phyloP scores from a whole-genome alignment of 2,329 filamentous ascomycete genomes.

The Stagonosporopsis vannaccii region DNA sequence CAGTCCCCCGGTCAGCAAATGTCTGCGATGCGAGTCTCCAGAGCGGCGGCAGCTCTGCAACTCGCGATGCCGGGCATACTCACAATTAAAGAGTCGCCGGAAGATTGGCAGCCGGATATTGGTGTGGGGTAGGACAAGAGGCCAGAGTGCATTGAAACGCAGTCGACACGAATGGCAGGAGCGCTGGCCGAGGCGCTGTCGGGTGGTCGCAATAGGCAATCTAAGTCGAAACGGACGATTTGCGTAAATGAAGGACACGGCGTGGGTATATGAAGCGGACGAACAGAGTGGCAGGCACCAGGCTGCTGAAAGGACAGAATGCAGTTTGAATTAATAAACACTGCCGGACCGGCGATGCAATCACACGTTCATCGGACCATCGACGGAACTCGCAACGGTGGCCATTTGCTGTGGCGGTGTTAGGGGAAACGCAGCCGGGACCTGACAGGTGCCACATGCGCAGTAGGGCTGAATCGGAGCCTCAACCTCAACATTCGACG shows the following conservation, averaged over 20 bases:
- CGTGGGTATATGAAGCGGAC: conserved; percentile 14
- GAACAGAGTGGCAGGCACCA: conserved; percentile 18
- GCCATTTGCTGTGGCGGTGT: conserved; percentile 38
- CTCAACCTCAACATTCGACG: conserved; percentile 17
- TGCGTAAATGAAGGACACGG: conserved; percentile 34
- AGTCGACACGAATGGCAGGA: conserved; percentile 29
- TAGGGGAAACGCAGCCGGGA: conserved; percentile 16
- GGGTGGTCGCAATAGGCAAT: conserved; percentile 30
- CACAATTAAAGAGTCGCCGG: conserved; percentile 21
- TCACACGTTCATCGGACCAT: conserved; percentile 46
- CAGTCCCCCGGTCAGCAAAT: conserved; percentile 44
- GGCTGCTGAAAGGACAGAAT: conserved; percentile 20
- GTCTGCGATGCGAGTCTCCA: conserved; percentile 35
- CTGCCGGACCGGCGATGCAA: conserved; percentile 30
- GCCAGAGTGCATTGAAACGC: conserved; percentile 47
- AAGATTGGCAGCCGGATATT: conserved; percentile 24
- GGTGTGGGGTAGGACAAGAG: conserved; percentile 43
- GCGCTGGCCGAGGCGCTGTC: conserved; percentile 31
- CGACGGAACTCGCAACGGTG: conserved; percentile 39
- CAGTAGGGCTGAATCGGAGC: conserved; percentile 33
- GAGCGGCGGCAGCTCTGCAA: conserved; percentile 4
- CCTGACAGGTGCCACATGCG: conserved; percentile 21
- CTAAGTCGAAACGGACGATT: conserved; percentile 20
- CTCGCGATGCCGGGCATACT: conserved; percentile 10
- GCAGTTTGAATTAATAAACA: conserved; percentile 16